Conservation (phyloP, 2,329 filamentous ascomycete genomes). For the Phaeophleospora eucalypticola region DNA sequence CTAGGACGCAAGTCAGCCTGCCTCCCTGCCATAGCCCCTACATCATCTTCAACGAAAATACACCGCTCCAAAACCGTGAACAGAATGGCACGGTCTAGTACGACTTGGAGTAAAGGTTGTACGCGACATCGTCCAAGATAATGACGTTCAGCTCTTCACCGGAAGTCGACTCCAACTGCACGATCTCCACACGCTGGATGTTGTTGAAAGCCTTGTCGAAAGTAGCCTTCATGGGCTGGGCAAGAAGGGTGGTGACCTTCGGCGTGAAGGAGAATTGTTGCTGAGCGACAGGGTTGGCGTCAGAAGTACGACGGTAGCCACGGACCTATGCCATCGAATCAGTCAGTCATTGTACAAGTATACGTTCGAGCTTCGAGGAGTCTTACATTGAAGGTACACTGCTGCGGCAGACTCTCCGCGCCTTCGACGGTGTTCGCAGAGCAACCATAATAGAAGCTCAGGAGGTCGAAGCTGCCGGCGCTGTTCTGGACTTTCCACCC, state of each 20-base stretch:
- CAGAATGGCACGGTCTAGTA: too few relatives aligned
- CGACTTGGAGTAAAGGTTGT: constrained; percentile 1
- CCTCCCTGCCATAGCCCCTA: too few relatives aligned
- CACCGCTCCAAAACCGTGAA: too few relatives aligned
- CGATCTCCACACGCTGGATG: constrained; percentile 6
- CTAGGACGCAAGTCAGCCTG: too few relatives aligned
- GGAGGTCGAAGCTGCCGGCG: background rate
- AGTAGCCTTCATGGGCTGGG: background rate
- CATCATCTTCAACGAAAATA: too few relatives aligned
- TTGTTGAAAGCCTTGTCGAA: constrained; percentile 2
- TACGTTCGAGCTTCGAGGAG: background rate
- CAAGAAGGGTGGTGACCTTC: background rate
- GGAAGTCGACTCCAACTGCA: constrained; percentile 3
- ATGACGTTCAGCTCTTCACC: constrained; percentile 6
- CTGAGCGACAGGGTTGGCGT: constrained; percentile 1
- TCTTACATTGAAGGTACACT: constrained; percentile 1
- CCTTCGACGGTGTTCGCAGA: constrained; percentile 1
- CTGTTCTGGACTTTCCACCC: background rate
- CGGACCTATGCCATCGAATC: background rate
- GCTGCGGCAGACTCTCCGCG: background rate
- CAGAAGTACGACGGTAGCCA: background rate
- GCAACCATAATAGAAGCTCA: constrained; percentile 2
- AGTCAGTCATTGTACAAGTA: too few relatives aligned
- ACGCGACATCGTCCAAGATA: constrained; percentile 4
- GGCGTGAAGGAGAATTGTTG: constrained; percentile 4